These are phyloP conservation scores for Taiozyma sp. DNA, from an alignment of 1,139 yeast genomes.

Conservation along the genomic window DNA sequence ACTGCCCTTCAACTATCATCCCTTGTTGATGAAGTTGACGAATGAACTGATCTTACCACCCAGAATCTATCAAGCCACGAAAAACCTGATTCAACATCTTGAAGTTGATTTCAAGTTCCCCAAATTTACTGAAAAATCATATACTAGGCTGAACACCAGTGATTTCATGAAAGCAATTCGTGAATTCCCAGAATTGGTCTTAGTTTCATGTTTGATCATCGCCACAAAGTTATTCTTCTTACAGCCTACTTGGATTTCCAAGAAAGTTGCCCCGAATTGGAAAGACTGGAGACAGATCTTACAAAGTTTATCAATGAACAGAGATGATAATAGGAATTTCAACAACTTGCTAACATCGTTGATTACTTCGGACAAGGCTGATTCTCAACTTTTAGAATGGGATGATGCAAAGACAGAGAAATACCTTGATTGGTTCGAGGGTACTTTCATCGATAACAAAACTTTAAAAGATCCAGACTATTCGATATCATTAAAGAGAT, in stretches of 20 bases:
- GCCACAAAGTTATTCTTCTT: conserved; percentile 17
- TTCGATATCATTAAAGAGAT: conserved; percentile 32
- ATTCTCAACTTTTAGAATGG: conserved; percentile 33
- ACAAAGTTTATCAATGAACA: conserved; percentile 2
- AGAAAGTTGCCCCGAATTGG: conserved; percentile 3
- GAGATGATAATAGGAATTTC: conserved; percentile 4
- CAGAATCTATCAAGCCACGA: conserved; percentile 20
- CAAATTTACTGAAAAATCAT: neutral
- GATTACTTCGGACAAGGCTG: conserved; percentile 3
- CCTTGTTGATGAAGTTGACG: conserved; percentile 31
- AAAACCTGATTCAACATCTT: conserved; percentile 6
- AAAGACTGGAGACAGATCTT: conserved; percentile 10
- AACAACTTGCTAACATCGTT: conserved; percentile 4
- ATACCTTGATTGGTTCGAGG: conserved; percentile 43
- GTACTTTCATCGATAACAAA: conserved; percentile 26
- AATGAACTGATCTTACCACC: conserved; percentile 33
- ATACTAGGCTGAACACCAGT: neutral
- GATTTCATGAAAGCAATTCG: neutral
- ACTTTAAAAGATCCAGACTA: conserved; percentile 11
- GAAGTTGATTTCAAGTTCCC: conserved; percentile 1
- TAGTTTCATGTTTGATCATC: conserved; percentile 11
- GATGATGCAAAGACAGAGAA: conserved; percentile 34
- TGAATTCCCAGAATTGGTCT: conserved; percentile 17
- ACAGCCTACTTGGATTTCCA: neutral
- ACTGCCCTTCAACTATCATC: conserved; percentile 30